phyloP scores from a whole-genome alignment of 1,284 basidiomycete species.

The Wallemia hederae region DNA sequence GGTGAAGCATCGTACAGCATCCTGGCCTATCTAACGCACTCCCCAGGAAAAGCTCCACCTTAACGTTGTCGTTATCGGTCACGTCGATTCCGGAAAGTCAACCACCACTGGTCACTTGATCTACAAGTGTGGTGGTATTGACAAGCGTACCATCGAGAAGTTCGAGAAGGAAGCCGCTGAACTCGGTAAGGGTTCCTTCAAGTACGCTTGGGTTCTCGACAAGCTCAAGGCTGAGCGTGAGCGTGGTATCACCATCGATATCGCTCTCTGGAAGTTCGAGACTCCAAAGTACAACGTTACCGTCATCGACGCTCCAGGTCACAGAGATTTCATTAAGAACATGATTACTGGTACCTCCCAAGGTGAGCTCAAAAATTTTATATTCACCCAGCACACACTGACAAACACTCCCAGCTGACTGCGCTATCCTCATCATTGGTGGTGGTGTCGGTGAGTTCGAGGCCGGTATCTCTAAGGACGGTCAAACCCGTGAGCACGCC shows the following conservation, averaged over 20 bases:
- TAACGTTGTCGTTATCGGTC: conserved; percentile 88
- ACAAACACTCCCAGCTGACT: conserved; percentile 33
- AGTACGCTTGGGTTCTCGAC: conserved; percentile 98
- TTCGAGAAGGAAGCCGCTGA: conserved; percentile 99
- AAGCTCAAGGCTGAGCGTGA: conserved; percentile 99
- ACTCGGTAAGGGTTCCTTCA: conserved; percentile 98
- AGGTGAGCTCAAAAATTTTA: conserved; percentile 9
- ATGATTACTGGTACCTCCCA: conserved; percentile 99
- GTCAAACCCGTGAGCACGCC: conserved; percentile 99
- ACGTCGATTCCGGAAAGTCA: conserved; percentile 95
- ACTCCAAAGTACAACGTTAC: conserved; percentile 74
- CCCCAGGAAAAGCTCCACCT: conserved; percentile 46
- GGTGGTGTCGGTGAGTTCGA: conserved; percentile 99
- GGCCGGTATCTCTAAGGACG: conserved; percentile 99
- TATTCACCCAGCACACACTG: not conserved
- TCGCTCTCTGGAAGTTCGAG: conserved; percentile 98
- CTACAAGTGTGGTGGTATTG: conserved; percentile 99
- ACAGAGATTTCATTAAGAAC: conserved; percentile 99
- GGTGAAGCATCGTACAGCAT: not conserved
- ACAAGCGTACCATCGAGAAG: conserved; percentile 99
- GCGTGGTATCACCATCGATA: conserved; percentile 99
- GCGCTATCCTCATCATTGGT: conserved; percentile 97
- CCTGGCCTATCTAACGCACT: not conserved
- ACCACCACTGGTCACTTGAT: conserved; percentile 99
- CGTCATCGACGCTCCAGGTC: conserved; percentile 93